Percentiles rank a stretch among this genome's conserved stretches.
Conservation (phyloP, 2,329 filamentous ascomycete species). For the Drechslerella stenobrocha region DNA sequence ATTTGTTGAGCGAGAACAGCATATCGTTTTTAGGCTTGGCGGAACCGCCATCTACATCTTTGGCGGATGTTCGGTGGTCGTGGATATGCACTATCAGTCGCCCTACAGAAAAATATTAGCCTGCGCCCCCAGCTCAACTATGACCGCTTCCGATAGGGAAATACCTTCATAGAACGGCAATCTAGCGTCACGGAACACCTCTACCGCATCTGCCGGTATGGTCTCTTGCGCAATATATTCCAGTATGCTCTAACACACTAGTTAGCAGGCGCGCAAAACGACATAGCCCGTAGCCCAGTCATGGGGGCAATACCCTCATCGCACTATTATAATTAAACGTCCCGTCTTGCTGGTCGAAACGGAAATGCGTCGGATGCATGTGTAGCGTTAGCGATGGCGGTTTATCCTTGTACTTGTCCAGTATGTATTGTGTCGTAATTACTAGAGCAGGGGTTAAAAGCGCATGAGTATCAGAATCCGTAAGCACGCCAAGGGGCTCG, state of each 20-base stretch:
- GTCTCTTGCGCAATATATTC: slow-evolving; percentile 76
- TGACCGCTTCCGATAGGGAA: slow-evolving; percentile 22
- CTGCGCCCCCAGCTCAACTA: slow-evolving; percentile 10
- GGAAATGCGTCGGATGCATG: slow-evolving; percentile 80
- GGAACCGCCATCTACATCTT: slow-evolving; percentile 63
- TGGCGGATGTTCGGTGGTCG: slow-evolving; percentile 74
- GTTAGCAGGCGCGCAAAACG: slow-evolving; percentile 9
- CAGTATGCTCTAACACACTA: slow-evolving; percentile 60
- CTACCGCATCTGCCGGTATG: slow-evolving; percentile 84
- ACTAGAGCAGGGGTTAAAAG: slow-evolving; percentile 59
- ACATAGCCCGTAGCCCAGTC: background rate
- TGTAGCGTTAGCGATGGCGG: slow-evolving; percentile 85
- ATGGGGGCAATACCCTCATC: slow-evolving; percentile 64
- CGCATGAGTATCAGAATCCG: slow-evolving; percentile 36
- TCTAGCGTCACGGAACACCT: slow-evolving; percentile 70
- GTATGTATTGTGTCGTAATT: slow-evolving; percentile 72
- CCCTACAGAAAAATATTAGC: slow-evolving; percentile 55
- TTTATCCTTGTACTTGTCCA: slow-evolving; percentile 74
- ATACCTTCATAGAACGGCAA: slow-evolving; percentile 88
- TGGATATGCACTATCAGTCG: slow-evolving; percentile 94
- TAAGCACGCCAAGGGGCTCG: slow-evolving; percentile 16
- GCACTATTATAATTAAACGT: slow-evolving; percentile 90
- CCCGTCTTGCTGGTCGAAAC: slow-evolving; percentile 90
- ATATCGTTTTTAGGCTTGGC: slow-evolving; percentile 66
- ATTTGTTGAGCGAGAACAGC: slow-evolving; percentile 87